These are phyloP conservation scores for Boletus sp. DNA, from an alignment of 1,284 basidiomycete species.

Conservation along the genomic window DNA sequence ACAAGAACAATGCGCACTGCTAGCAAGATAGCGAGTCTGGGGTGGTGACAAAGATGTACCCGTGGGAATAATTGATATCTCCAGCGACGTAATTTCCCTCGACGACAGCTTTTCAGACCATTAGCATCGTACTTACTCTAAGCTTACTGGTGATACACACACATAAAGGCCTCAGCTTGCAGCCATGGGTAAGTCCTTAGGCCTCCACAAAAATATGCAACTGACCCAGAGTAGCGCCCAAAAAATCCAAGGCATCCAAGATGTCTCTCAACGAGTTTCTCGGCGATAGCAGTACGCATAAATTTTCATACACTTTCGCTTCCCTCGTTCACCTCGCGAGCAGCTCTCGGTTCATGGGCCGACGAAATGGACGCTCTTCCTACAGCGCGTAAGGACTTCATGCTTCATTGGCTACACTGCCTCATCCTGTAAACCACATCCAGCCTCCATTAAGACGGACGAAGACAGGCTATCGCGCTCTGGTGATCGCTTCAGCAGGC, in stretches of 20 bases:
- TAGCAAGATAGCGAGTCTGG: no score
- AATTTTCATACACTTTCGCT: constrained; percentile 17
- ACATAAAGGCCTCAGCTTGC: constrained; percentile 12
- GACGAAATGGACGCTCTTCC: constrained; percentile 92
- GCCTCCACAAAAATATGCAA: background rate
- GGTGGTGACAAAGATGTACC: no score
- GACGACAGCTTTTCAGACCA: constrained; percentile 13
- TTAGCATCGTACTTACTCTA: no score
- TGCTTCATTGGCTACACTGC: constrained; percentile 10
- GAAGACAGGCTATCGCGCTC: constrained; percentile 45
- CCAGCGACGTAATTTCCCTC: constrained; percentile 24
- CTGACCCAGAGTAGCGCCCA: constrained; percentile 56
- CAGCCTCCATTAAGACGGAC: constrained; percentile 61
- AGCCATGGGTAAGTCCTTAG: constrained; percentile 26
- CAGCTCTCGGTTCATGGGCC: constrained; percentile 90
- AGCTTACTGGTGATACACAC: no score
- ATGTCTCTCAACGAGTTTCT: constrained; percentile 89
- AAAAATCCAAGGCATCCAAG: constrained; percentile 78
- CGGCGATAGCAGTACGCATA: constrained; percentile 66
- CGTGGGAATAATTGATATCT: constrained; percentile 32
- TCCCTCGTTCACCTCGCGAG: constrained; percentile 20
- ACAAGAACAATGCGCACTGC: no score
- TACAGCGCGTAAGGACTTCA: constrained; percentile 71
- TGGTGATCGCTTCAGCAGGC: constrained; percentile 51
- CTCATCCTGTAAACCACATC: constrained; percentile 19